Evolutionary conservation across 78 protist species (phyloP).

Genomic region (Dictyostelium discoideum): dicty_2.7 NC_007088.5:2653501-2654000

Average conservation of each 20-base stretch:
- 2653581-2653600: neutral
- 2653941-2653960: neutral
- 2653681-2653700: too few species aligned
- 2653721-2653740: too few species aligned
- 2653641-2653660: neutral
- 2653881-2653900: neutral
- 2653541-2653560: neutral
- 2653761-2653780: neutral
- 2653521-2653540: neutral
- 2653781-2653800: neutral
- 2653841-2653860: neutral
- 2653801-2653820: neutral
- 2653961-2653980: neutral
- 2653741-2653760: too few species aligned
- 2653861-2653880: neutral
- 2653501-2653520: slow-evolving; percentile 7
- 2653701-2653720: too few species aligned
- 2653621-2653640: neutral
- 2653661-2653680: neutral
- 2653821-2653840: neutral
- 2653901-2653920: neutral
- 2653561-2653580: neutral
- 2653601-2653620: slow-evolving; percentile 12
- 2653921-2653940: neutral
- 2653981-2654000: neutral